Evolutionary conservation across 1,284 basidiomycete species (phyloP), one percentile per base, ranked within the genome.

Genomic region (Heterobasidion occidentale): DNA sequence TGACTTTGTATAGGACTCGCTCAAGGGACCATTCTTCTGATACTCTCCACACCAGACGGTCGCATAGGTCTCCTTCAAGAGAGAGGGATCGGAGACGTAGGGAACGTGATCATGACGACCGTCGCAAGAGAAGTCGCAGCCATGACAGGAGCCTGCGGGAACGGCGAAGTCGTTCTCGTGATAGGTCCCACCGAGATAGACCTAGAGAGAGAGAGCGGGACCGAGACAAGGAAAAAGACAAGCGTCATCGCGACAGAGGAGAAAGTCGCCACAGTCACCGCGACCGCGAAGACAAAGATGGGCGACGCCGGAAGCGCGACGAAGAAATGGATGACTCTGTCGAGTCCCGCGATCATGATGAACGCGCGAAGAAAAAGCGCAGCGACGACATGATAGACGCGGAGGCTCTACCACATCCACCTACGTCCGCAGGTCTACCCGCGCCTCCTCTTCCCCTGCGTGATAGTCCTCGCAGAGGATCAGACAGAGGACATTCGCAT

Each of bases 21-120:
- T 83, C 84, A 61, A 81, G 84, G 61, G 84, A 84, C 65, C 80
- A 80, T 66, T 90, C 87, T 12, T 81, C 81, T 46, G 88, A 89
- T 65, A 90, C 87, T 19, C 79, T 82, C 61, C 80, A 79, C 51
- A 88, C 86, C 36, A 78, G 76, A 62, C 78, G 78, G 58, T 90
- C 88, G 47, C 86, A 88, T 64, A 77, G 82, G 59, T 90, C 89
- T 20, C 72, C 73, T 53, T 90, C 88, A 42, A 72, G 72, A 46
- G 78, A 80, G 33, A 74, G 68, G 61, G 61, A 62, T 33, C 66
- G 46, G 9, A 74, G 74, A 54, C 76, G 78, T 50, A 74, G 76
- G 55, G 83, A 83, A n/a, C 73, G 70, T 52, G 80, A 79, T 45
- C 66, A 70, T 17, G 81, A 82, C 50, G 79, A 84, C 42, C 75